Conservation (phyloP, 2,329 filamentous ascomycete genomes). For the Hypoxylon sp. region DNA sequence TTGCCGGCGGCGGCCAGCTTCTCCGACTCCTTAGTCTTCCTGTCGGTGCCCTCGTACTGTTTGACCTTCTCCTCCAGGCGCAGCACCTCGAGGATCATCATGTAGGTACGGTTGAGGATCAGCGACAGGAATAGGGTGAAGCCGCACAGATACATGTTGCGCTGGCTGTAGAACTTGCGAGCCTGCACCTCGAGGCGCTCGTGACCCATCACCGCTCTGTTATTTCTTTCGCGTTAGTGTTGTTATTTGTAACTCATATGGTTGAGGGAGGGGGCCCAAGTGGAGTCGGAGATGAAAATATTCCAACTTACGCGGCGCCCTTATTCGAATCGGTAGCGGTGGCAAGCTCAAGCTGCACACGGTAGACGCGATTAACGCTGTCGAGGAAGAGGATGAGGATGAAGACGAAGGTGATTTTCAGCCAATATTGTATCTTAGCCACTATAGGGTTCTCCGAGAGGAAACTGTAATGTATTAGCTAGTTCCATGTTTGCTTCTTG, state of each 20-base stretch:
- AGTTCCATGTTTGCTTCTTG: conserved; percentile 2
- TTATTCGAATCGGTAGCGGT: conserved; percentile 73
- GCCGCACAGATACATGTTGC: conserved; percentile 99
- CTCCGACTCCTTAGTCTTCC: conserved; percentile 73
- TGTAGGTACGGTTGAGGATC: conserved; percentile 99
- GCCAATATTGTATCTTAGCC: conserved; percentile 94
- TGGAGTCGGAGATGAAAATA: conserved; percentile 10
- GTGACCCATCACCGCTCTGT: conserved; percentile 78
- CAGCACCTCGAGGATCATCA: conserved; percentile 93
- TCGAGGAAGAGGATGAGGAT: conserved; percentile 98
- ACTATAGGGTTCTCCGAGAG: conserved; percentile 88
- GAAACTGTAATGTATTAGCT: conserved; percentile 68
- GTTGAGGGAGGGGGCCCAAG: background rate
- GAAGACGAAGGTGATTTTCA: conserved; percentile 99
- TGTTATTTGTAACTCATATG: conserved; percentile 1
- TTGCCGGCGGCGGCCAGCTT: conserved; percentile 79
- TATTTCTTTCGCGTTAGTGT: conserved; percentile 25
- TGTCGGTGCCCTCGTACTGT: conserved; percentile 76
- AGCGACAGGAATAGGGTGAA: conserved; percentile 99
- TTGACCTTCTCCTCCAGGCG: conserved; percentile 92
- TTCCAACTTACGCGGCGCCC: conserved; percentile 59
- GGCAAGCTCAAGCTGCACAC: conserved; percentile 89
- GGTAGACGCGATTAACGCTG: conserved; percentile 94
- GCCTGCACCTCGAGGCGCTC: conserved; percentile 99
- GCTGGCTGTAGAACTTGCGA: conserved; percentile 99